Evolutionary conservation across 2,329 filamentous ascomycete genomes (phyloP).

Genomic region (Hansfordia pulvinata): DNA sequence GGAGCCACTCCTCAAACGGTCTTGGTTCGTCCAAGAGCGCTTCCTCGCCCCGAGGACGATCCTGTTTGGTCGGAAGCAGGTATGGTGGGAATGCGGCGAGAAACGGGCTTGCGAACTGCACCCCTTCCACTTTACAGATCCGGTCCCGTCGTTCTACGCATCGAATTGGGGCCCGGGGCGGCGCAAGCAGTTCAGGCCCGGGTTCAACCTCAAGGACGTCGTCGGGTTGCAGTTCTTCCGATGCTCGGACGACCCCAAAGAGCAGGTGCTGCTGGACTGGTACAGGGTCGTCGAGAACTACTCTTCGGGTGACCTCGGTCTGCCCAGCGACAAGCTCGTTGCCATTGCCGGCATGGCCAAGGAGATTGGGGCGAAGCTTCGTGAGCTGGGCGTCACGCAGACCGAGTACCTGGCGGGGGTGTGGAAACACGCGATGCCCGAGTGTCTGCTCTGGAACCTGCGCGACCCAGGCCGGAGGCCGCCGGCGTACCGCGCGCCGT

Average conservation of each 20-base stretch:
- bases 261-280: not conserved
- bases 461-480: not conserved
- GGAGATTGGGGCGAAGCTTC: conserved; percentile 3
- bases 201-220: conserved; percentile 1
- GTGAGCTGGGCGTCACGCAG: not conserved
- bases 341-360: conserved; percentile 8
- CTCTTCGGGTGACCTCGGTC: conserved; percentile 4
- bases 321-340: conserved; percentile 8
- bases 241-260: conserved; percentile 3
- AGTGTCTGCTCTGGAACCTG: conserved; percentile 4
- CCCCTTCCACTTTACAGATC: too few species aligned
- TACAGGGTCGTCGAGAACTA: conserved; percentile 2
- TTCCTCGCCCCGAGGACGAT: conserved; percentile 8
- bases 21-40: conserved; percentile 11
- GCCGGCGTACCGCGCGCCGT: conserved; percentile 7
- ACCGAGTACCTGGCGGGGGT: conserved; percentile 6
- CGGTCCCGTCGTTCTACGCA: too few species aligned
- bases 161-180: too few species aligned
- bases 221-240: conserved; percentile 1
- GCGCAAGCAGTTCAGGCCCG: too few species aligned
- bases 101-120: not conserved
- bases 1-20: conserved; percentile 6
- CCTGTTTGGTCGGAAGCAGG: conserved; percentile 8
- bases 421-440: conserved; percentile 5
- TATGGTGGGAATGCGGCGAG: conserved; percentile 9